phyloP scores from a whole-genome alignment of 1,139 yeast genomes.

The Geotrichum phurueaensis region DNA sequence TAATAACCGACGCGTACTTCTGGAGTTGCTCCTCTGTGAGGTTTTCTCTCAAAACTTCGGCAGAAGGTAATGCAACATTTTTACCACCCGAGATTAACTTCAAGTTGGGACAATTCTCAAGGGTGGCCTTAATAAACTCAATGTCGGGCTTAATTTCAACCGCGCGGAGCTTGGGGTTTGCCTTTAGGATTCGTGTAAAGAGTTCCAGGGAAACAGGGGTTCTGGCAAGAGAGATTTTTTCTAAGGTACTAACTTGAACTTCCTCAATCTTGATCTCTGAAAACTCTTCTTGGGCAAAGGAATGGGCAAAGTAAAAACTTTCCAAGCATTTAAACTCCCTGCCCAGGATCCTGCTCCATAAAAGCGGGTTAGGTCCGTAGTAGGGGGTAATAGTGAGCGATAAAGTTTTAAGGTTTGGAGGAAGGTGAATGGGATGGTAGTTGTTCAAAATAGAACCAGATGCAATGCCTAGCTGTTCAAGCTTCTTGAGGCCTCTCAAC shows the following conservation, averaged over 20 bases:
- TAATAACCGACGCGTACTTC: conserved; percentile 12
- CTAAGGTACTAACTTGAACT: conserved; percentile 9
- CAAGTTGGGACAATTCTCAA: conserved; percentile 15
- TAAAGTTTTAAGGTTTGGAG: conserved; percentile 15
- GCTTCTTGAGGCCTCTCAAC: conserved; percentile 11
- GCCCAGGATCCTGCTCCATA: conserved; percentile 13
- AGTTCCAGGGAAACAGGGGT: conserved; percentile 11
- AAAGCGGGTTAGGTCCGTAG: conserved; percentile 14
- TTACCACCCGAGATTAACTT: conserved; percentile 15
- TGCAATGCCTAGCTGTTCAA: conserved; percentile 16
- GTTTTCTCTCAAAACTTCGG: conserved; percentile 12
- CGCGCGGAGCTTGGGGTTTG: conserved; percentile 14
- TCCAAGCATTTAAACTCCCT: conserved; percentile 12
- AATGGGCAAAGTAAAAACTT: conserved; percentile 16
- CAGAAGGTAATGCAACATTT: conserved; percentile 14
- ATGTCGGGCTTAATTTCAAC: conserved; percentile 16
- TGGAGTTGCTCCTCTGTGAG: conserved; percentile 11
- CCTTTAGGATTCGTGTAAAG: conserved; percentile 4
- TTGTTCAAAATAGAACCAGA: conserved; percentile 16
- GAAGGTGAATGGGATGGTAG: conserved; percentile 14
- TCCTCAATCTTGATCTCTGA: conserved; percentile 6
- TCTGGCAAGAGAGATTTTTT: conserved; percentile 13
- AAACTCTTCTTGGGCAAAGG: conserved; percentile 13
- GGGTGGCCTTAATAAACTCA: conserved; percentile 14
- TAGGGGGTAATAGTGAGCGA: conserved; percentile 16